phyloP scores from a whole-genome alignment of 768 basidiomycete species.

The Cystobasidium ongulense region DNA sequence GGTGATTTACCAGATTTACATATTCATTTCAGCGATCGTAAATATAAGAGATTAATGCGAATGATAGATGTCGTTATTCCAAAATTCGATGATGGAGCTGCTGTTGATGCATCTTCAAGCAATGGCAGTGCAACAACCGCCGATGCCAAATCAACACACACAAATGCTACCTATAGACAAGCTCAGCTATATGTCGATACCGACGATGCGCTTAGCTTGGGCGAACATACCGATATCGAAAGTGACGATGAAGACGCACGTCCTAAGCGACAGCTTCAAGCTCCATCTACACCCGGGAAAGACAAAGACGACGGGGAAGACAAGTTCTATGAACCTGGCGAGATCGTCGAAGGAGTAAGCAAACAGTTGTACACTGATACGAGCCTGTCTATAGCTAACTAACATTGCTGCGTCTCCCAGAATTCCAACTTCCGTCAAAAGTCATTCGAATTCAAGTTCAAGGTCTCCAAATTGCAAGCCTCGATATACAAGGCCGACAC shows the following conservation, averaged over 20 bases:
- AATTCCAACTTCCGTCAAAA: constrained; percentile 51
- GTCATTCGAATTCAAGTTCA: constrained; percentile 75
- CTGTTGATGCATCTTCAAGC: constrained; percentile 7
- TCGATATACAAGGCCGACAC: constrained; percentile 63
- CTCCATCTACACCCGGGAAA: constrained; percentile 50
- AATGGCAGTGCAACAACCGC: constrained; percentile 29
- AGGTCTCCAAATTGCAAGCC: constrained; percentile 71
- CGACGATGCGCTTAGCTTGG: constrained; percentile 44
- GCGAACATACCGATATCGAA: constrained; percentile 39
- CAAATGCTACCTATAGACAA: not conserved
- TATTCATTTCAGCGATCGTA: constrained; percentile 80
- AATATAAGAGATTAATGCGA: constrained; percentile 85
- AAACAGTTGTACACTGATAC: not conserved
- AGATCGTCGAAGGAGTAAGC: constrained; percentile 40
- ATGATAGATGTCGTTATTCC: constrained; percentile 85
- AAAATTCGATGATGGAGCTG: constrained; percentile 55
- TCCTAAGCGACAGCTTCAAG: constrained; percentile 37
- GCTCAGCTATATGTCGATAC: constrained; percentile 55
- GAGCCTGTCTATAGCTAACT: not conserved
- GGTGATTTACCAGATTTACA: constrained; percentile 79
- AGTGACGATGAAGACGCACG: constrained; percentile 52
- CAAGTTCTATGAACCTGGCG: constrained; percentile 40
- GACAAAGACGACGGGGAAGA: constrained; percentile 50
- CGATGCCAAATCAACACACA: constrained; percentile 42
- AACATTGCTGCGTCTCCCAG: constrained; percentile 43